Percentiles rank a stretch among this genome's conserved stretches.
These are phyloP conservation scores for Nidula microcarpa DNA, from an alignment of 768 basidiomycete species.

Conservation along the genomic window DNA sequence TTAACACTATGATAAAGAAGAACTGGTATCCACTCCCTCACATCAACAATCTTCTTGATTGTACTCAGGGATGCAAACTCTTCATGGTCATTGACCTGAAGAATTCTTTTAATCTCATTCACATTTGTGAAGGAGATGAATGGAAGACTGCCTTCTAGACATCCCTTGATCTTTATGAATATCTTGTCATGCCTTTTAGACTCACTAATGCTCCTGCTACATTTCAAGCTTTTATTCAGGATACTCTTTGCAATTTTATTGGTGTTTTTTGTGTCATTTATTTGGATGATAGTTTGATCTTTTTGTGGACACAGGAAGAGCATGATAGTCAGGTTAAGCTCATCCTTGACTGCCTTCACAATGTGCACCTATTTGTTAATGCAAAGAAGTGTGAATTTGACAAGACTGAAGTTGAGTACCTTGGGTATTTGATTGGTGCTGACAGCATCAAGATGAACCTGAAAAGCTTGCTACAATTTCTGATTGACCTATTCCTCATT, in stretches of 20 bases:
- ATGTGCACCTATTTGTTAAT: slow-evolving; percentile 26
- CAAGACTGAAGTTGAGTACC: slow-evolving; percentile 30
- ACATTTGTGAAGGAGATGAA: slow-evolving; percentile 33
- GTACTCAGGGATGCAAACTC: slow-evolving; percentile 18
- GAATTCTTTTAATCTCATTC: slow-evolving; percentile 30
- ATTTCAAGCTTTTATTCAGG: slow-evolving; percentile 41
- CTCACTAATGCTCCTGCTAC: slow-evolving; percentile 34
- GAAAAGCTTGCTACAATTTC: slow-evolving; percentile 30
- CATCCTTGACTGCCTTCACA: slow-evolving; percentile 26
- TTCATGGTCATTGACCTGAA: slow-evolving; percentile 33
- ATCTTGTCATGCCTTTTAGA: slow-evolving; percentile 32
- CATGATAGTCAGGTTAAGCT: slow-evolving; percentile 26
- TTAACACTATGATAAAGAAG: slow-evolving; percentile 20
- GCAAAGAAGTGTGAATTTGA: slow-evolving; percentile 38
- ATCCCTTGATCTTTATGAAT: slow-evolving; percentile 31
- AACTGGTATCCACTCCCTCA: slow-evolving; percentile 24
- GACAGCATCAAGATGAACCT: slow-evolving; percentile 32
- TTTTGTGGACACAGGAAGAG: slow-evolving; percentile 26
- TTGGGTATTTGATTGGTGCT: slow-evolving; percentile 32
- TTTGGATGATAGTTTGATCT: slow-evolving; percentile 23
- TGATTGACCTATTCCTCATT: slow-evolving; percentile 25
- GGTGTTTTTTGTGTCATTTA: slow-evolving; percentile 37
- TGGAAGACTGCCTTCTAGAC: slow-evolving; percentile 42
- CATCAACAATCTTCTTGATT: slow-evolving; percentile 25
- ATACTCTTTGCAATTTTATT: slow-evolving; percentile 31